These are phyloP conservation scores for Ulvella scutata DNA, from an alignment of 139 green algal species.

Conservation along the genomic window DNA sequence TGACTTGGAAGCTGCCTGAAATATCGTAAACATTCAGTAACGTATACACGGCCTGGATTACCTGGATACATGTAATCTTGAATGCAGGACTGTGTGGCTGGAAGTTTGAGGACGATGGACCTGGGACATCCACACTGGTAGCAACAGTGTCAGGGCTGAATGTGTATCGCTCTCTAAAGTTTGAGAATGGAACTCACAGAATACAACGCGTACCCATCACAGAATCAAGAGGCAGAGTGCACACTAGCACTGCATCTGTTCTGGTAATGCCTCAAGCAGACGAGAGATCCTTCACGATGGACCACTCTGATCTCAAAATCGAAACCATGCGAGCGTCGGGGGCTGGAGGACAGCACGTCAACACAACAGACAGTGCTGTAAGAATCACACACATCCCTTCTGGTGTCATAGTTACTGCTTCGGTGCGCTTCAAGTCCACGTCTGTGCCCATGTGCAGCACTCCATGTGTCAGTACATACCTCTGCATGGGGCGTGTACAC, in stretches of 20 bases:
- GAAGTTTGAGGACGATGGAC: constrained; percentile 22
- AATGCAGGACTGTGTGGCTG: constrained; percentile 23
- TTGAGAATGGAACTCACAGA: constrained; percentile 88
- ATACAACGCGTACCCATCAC: constrained; percentile 79
- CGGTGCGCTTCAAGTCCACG: background rate
- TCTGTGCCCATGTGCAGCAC: too few species aligned
- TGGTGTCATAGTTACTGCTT: constrained; percentile 36
- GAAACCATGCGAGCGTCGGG: constrained; percentile 34
- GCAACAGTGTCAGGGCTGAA: constrained; percentile 29
- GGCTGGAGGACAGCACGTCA: constrained; percentile 52
- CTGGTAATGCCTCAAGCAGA: constrained; percentile 67
- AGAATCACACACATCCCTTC: constrained; percentile 46
- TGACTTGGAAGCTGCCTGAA: too few species aligned
- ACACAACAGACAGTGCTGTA: constrained; percentile 47
- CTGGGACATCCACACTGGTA: constrained; percentile 8
- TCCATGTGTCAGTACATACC: too few species aligned
- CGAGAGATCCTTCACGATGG: constrained; percentile 28
- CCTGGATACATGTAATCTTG: background rate
- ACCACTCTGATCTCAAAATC: constrained; percentile 20
- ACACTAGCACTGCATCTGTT: constrained; percentile 85
- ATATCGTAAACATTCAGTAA: too few species aligned
- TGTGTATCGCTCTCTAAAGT: constrained; percentile 91
- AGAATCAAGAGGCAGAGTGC: constrained; percentile 68
- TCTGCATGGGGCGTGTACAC: too few species aligned
- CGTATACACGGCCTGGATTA: too few species aligned